Base-by-base conservation (phyloP, 2,329 filamentous ascomycete species). In the Alternaria tenuissima region DNA sequence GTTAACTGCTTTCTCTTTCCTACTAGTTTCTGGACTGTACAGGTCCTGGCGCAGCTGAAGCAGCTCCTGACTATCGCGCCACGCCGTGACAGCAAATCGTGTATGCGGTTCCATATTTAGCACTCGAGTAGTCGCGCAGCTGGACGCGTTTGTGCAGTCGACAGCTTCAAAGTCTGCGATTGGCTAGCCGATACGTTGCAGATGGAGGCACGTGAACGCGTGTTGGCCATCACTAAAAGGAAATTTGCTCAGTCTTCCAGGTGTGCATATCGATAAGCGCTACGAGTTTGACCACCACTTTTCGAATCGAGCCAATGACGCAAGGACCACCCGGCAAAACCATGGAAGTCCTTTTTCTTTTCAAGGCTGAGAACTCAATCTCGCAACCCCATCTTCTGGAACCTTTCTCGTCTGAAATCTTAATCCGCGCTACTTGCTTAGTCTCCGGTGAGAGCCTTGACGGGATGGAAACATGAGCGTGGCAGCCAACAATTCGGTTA, bases 21-120 rank as follows among this genome's bases (percentile, higher is more conserved):
- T 66, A 59, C 72, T 67, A 22, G 54, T 61, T 22, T 68, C 66
- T 24, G 62, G 58, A 22, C 82, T 81, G 76, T 91, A 93, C 67
- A 94, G 85, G 67, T 89, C 85, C 54, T 81, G 76, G 62, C 90
- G 86, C 55, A 93, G 86, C 49, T 81, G 77, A 58, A 92, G 83
- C 62, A 94, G 86, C 75, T 93, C 90, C 59, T 80, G 74, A 55
- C 83, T 85, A 76, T 86, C 81, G 65, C 89, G 88, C 91, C 91
- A 93, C 24, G 56, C 59, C 16, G 62, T 64, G 5, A 60, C 62
- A 22, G 55, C 49, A 43, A 62, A 64, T 18, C 34, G 55, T 47
- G 65, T 42, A 46, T 59, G 47, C 26, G 60, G 49, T 20, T 67
- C 66, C 66, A 69, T 71, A 53, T 24, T 42, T 43, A 57, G 16